These are phyloP conservation scores for Capillidium rhysosporum DNA, from an alignment of 371 early-diverging fungal genomes.

Conservation along the genomic window DNA sequence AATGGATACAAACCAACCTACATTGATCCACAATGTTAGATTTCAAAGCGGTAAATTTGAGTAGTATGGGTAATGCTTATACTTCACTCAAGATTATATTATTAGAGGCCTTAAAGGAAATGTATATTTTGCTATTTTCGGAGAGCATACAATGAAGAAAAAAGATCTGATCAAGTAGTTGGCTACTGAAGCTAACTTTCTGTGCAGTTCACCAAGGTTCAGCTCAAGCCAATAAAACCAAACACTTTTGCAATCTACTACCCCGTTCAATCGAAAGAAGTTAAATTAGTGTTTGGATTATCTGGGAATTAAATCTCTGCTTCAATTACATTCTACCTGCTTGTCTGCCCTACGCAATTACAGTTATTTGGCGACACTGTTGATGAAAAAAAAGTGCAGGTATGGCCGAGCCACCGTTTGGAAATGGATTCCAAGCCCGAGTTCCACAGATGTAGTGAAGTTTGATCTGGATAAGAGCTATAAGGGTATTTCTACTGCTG, in stretches of 20 bases:
- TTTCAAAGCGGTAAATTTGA: conserved; percentile 46
- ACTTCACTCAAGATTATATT: conserved; percentile 26
- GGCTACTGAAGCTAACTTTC: conserved; percentile 48
- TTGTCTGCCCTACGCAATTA: conserved; percentile 67
- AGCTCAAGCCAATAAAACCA: conserved; percentile 88
- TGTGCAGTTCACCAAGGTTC: conserved; percentile 71
- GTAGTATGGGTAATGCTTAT: conserved; percentile 48
- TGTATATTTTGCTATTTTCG: conserved; percentile 75
- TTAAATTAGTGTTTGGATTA: conserved; percentile 49
- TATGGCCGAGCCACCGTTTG: conserved; percentile 35
- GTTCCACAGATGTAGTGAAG: conserved; percentile 46
- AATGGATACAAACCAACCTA: conserved; percentile 61
- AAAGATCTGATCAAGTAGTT: conserved; percentile 67
- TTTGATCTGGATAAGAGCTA: conserved; percentile 12
- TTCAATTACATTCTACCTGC: conserved; percentile 65
- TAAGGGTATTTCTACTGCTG: conserved; percentile 42
- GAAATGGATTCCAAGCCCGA: conserved; percentile 66
- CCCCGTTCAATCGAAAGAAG: not conserved
- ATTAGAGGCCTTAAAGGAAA: conserved; percentile 24
- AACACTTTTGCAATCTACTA: conserved; percentile 74
- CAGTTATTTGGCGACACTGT: conserved; percentile 40
- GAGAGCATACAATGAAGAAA: conserved; percentile 93
- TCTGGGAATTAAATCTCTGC: conserved; percentile 92
- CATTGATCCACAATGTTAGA: conserved; percentile 44
- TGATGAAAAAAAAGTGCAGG: conserved; percentile 25